Evolutionary conservation across 495 filamentous ascomycete genomes (phyloP), one percentile per base, ranked within the genome.

Genomic region (Melanomma pulvis-pyrius): DNA sequence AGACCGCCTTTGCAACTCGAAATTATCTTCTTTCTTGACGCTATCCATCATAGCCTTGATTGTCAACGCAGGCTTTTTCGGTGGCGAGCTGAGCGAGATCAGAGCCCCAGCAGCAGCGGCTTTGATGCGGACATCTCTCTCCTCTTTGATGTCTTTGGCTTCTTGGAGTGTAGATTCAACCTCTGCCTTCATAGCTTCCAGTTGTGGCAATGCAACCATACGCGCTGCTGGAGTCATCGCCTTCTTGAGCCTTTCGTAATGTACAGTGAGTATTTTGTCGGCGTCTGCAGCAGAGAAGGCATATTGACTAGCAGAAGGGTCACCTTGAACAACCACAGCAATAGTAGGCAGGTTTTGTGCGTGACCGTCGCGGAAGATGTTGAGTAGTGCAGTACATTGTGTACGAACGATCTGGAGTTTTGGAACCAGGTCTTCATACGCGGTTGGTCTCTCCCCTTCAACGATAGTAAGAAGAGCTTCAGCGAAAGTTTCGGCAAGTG

Each of bases 11-110:
- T 98, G 94, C 39, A 98, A 81, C 67, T 96, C 92, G 34, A 89
- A 74, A 69, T 93, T 97, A 71, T 98, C 93, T 76, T 98, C 94
- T 30, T 86, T 84, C 79, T 98, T 98, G 75, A 98, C 86, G 73
- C 93, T 97, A 70, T 98, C 94, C 93, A 98, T 98, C 77, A 97
- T 90, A 21, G 86, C 89, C 78, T 96, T 96, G 78, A 98, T 97
- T 19, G 96, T 86, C 34, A 86, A 82, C 56, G 88, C 89, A 15
- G 94, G 91, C 73, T 94, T 97, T 82, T 96, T 97, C 3, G 96
- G 93, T 2, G 96, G 81, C 26, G 90, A 82, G 30, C 86, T 85
- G 74, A 97, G 85, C n/a, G 91, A 90, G 34, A 98, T 88, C 61
- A 97, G 75, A 3, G 94, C 96, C 56, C 89, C 88, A 15, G 96